A percentile compares a stretch with the other conserved stretches of the same genome.
These are phyloP conservation scores for Solanum medicagineum DNA, from an alignment of 257 asterid genomes.

Conservation along the genomic window DNA sequence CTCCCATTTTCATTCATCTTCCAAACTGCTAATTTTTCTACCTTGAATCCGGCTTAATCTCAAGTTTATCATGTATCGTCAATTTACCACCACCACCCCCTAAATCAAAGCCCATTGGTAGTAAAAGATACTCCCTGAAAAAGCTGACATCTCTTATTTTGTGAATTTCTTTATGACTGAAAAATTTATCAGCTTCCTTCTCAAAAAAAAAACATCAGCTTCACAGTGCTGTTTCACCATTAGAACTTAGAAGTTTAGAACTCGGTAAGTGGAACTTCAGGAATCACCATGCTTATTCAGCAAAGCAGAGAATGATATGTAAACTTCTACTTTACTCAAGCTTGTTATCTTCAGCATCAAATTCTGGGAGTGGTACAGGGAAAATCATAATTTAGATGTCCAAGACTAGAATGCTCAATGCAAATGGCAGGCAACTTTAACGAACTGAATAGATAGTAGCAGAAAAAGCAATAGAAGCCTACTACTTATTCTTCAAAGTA, in stretches of 20 bases:
- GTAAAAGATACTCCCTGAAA: not conserved
- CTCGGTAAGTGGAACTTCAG: not conserved
- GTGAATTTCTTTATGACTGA: not conserved
- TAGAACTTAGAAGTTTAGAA: not conserved
- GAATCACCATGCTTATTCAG: not conserved
- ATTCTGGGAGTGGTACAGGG: not conserved
- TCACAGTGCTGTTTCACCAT: not conserved
- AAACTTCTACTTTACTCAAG: not conserved
- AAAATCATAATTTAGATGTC: not conserved
- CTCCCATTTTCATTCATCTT: not conserved
- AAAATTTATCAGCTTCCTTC: not conserved
- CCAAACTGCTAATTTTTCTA: not conserved
- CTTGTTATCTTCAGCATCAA: not conserved
- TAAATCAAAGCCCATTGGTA: not conserved
- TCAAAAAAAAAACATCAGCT: not conserved
- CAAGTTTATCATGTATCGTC: not conserved
- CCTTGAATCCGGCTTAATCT: not conserved
- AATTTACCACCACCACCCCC: not conserved
- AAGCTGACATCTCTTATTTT: not conserved
- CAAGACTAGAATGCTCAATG: not conserved
- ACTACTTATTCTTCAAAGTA: not conserved
- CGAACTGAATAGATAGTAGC: not conserved
- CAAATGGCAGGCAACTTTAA: not conserved
- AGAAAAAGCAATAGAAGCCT: too few relatives aligned
- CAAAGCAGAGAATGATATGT: not conserved